Conservation (phyloP, 176 grass and related monocot genomes). For the Alloteropsis semialata region DNA sequence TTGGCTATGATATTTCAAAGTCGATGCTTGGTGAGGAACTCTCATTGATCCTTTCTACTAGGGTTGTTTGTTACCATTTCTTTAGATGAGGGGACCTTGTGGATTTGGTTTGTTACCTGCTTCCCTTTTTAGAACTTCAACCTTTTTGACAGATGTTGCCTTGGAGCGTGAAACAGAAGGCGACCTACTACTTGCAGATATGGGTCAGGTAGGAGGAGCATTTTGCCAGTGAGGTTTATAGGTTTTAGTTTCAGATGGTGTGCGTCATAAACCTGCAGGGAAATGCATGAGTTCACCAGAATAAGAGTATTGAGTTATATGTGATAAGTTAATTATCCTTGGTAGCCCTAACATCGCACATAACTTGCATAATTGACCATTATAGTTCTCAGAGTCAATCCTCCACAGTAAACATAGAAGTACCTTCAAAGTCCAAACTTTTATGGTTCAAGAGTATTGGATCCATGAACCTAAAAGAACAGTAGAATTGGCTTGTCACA, state of each 20-base stretch:
- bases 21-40: conserved; percentile 82
- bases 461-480: background rate
- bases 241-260: background rate
- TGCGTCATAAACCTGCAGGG: background rate
- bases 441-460: background rate
- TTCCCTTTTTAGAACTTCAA: background rate
- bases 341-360: background rate
- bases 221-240: background rate
- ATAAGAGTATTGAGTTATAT: background rate
- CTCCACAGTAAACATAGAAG: background rate
- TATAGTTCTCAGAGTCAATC: background rate
- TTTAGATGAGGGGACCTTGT: background rate
- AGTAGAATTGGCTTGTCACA: background rate
- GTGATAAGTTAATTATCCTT: background rate
- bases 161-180: conserved; percentile 80
- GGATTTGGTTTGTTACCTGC: background rate
- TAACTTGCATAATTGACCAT: background rate
- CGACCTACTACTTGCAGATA: conserved; percentile 82
- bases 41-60: background rate
- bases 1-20: conserved; percentile 90
- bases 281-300: background rate
- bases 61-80: background rate
- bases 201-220: conserved; percentile 76
- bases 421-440: background rate
- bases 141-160: conserved; percentile 57